These are phyloP conservation scores for Cercophora sp. DNA, from an alignment of 495 filamentous ascomycete species.

Conservation along the genomic window DNA sequence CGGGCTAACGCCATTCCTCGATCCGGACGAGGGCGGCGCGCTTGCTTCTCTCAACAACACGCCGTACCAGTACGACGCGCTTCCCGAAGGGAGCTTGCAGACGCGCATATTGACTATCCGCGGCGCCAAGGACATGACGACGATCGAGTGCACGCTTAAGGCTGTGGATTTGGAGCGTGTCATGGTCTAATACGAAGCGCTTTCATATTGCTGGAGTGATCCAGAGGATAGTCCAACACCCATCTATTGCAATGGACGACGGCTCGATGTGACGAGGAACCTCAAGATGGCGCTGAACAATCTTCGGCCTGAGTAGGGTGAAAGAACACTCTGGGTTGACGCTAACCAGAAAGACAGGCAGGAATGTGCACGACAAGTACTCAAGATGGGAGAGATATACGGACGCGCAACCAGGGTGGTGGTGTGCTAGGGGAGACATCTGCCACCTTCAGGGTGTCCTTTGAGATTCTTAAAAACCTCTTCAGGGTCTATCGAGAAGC, in stretches of 20 bases:
- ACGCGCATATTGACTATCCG: not conserved
- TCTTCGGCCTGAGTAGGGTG: not conserved
- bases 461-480: not conserved
- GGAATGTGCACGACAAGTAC: conserved; percentile 28
- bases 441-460: not conserved
- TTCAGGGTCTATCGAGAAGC: not conserved
- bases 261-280: not conserved
- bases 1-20: not conserved
- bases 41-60: not conserved
- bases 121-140: not conserved
- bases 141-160: not conserved
- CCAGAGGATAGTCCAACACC: not conserved
- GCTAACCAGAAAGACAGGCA: conserved; percentile 30
- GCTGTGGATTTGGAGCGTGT: not conserved
- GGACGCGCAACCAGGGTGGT: not conserved
- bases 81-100: not conserved
- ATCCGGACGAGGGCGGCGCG: not conserved
- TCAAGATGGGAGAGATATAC: not conserved
- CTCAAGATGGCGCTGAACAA: conserved; percentile 6
- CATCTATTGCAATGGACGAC: not conserved
- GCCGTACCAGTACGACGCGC: not conserved
- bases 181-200: not conserved
- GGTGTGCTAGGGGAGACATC: not conserved
- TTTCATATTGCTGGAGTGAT: not conserved
- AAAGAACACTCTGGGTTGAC: conserved; percentile 26